Evolutionary conservation across 495 filamentous ascomycete species (phyloP), one percentile per base, ranked within the genome.

Genomic region (Copromyces sp.): DNA sequence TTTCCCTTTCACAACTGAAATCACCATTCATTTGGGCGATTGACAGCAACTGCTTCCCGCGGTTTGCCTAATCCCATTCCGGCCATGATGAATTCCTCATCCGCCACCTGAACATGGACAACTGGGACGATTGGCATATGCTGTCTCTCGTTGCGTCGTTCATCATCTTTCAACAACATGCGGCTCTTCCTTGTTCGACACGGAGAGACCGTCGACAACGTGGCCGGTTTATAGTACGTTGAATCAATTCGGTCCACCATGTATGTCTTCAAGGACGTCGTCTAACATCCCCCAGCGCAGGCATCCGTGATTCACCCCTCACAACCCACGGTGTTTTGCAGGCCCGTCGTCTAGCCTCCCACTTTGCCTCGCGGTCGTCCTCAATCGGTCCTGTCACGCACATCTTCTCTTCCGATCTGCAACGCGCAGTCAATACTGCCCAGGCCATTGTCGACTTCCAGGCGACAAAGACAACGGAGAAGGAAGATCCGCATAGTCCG

Each of bases 161-260:
- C 29, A 35, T 40, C 39, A 40, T 65, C 29, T 37, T 8, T 16
- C 53, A 65, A 65, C 29, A 65, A 17, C 29, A 91, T 95, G 92
- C 88, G 85, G 78, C 81, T 97, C 65, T 87, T 92, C 78, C 87
- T 97, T 68, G 89, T 95, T 73, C 88, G 94, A 69, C 94, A 97
- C 83, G 94, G 90, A 73, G 94, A 97, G 81, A 94, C 94, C 4
- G 90, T 94, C 59, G 90, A 95, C 80, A 97, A 97, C 82, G 89
- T 95, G 70, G 90, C 90, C 41, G 86, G 88, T 69, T 77, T 90
- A 71, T 93, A 91, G 93, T 95, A 86, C 74, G 89, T 69, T 68
- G 24, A 24, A 24, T 24, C 38, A 39, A 32, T 17, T 16, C 6
- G 29, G 12, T 8, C 6, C 12, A 35, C 12, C 53, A 9, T 65